These are phyloP conservation scores for Galeopsis tetrahit DNA, from an alignment of 257 asterid genomes.

Conservation along the genomic window DNA sequence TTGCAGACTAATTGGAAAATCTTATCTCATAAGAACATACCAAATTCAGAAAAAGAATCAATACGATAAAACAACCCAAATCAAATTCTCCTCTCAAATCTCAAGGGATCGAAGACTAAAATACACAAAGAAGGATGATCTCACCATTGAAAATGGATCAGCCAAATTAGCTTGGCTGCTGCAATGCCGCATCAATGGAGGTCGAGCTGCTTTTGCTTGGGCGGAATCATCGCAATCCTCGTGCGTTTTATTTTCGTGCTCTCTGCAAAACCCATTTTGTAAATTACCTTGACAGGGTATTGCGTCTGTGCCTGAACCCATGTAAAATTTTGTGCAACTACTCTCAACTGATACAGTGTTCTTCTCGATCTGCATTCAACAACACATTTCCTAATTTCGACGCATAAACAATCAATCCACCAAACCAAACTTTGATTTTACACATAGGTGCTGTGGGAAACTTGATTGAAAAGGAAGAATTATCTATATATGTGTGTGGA, in stretches of 20 bases:
- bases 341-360: background rate
- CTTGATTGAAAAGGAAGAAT: constrained; percentile 33
- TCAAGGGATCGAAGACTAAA: background rate
- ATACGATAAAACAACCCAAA: background rate
- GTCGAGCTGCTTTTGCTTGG: constrained; percentile 66
- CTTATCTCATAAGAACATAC: background rate
- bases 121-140: constrained; percentile 37
- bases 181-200: constrained; percentile 84
- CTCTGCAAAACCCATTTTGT: constrained; percentile 53
- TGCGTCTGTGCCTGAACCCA: constrained; percentile 62
- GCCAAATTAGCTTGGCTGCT: constrained; percentile 77
- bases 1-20: background rate
- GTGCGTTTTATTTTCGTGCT: constrained; percentile 43
- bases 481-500: constrained; percentile 34
- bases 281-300: constrained; percentile 44
- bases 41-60: background rate
- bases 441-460: background rate
- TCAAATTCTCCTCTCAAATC: background rate
- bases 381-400: constrained; percentile 22
- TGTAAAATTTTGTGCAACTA: constrained; percentile 20
- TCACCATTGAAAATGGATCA: constrained; percentile 57
- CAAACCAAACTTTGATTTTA: background rate
- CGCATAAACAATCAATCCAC: constrained; percentile 13
- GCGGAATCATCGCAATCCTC: constrained; percentile 48
- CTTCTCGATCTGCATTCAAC: constrained; percentile 23